These are phyloP conservation scores for Hygrocybe coccinea DNA, from an alignment of 768 basidiomycete species.

Conservation along the genomic window DNA sequence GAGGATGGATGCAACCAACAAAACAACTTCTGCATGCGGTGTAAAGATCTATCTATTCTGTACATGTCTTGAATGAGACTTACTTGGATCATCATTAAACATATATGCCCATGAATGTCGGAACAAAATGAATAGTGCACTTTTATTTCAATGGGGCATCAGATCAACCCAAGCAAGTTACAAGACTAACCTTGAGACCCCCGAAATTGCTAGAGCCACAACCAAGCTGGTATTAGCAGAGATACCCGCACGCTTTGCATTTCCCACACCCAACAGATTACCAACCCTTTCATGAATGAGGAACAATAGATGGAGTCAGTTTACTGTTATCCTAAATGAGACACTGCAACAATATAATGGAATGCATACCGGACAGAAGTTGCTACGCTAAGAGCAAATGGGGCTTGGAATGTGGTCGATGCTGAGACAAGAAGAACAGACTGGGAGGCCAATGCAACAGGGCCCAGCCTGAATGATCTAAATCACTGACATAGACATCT, in stretches of 20 bases:
- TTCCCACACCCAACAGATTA: slow-evolving; percentile 80
- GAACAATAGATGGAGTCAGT: no score
- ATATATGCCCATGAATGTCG: slow-evolving; percentile 65
- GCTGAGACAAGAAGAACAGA: slow-evolving; percentile 76
- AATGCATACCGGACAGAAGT: slow-evolving; percentile 71
- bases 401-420: slow-evolving; percentile 76
- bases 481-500: neutral
- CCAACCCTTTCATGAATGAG: slow-evolving; percentile 54
- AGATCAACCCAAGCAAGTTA: neutral
- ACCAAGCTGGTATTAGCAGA: slow-evolving; percentile 61
- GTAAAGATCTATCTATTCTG: slow-evolving; percentile 30
- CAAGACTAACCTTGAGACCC: slow-evolving; percentile 53
- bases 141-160: slow-evolving; percentile 19
- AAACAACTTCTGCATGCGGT: slow-evolving; percentile 43
- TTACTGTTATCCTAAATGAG: no score
- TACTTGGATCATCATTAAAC: slow-evolving; percentile 65
- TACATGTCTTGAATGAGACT: no score
- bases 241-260: slow-evolving; percentile 66
- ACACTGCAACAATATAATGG: no score
- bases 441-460: slow-evolving; percentile 79
- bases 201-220: slow-evolving; percentile 60
- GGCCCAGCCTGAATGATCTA: slow-evolving; percentile 64
- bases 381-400: slow-evolving; percentile 78
- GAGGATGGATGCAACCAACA: slow-evolving; percentile 61
- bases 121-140: slow-evolving; percentile 54